Base-by-base conservation (phyloP, 208 protist species). In the Leishmania arabica region DNA sequence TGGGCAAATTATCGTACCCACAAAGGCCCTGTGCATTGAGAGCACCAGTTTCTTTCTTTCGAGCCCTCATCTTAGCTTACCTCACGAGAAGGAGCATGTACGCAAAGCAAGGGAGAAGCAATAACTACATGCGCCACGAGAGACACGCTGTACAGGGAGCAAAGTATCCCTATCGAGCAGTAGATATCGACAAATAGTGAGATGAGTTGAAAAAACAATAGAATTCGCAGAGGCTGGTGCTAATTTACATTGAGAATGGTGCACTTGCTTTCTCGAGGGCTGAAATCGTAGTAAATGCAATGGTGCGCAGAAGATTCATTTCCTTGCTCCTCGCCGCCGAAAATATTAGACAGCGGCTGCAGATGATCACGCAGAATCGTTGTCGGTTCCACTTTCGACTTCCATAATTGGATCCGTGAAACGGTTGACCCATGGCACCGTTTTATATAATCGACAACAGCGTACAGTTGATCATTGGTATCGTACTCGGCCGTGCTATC, bases 271-370 rank as follows among this genome's bases (percentile, higher is more conserved):
- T 88, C 71, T 15, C 66, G 69, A 31, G 90, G 73, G 31, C 84
- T 84, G 80, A 93, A 96, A 82, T 96, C 93, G 75, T 96, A 96
- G 80, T 91, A 94, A 9, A 96, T 84, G 27, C 24, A 75, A 42
- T 65, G 42, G 9, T 49, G 37, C 58, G 45, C 37, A 49, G 37
- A 34, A 27, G 68, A 58, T 0, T 75, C 86, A 3, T 2, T 56
- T 19, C 78, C 37, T 13, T 17, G 24, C 42, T 86, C 85, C 1
- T 83, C 72, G 15, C 85, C 65, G 19, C 49, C 62, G 80, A 92
- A 95, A 24, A 87, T 82, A 0, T 92, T 86, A 6, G 78, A 81
- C 3, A 96, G 70, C 2, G 89, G 88, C 54, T 88, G 75, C 40
- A 76, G 42, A 19, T 91, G 83, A 78, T 95, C 86, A 3, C 92